A percentile compares a stretch with the other conserved stretches of the same genome.
Conservation (phyloP, 2,329 filamentous ascomycete species). For the Hypoxylon rubiginosum region DNA sequence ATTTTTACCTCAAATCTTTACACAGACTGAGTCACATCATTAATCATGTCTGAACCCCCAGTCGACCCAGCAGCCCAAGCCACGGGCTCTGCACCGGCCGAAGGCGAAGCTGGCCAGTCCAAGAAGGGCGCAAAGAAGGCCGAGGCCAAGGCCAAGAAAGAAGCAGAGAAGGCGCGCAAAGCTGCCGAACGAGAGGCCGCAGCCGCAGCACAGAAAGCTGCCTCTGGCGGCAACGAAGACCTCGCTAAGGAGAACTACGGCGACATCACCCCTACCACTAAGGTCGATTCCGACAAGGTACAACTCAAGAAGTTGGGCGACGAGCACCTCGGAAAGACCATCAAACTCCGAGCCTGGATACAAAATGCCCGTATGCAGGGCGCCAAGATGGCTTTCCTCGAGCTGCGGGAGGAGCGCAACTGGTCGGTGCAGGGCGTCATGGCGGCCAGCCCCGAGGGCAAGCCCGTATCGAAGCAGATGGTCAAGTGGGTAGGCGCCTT, state of each 20-base stretch:
- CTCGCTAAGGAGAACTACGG: slow-evolving; percentile 85
- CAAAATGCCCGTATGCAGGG: slow-evolving; percentile 91
- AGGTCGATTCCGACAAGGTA: slow-evolving; percentile 68
- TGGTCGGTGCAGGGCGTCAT: slow-evolving; percentile 88
- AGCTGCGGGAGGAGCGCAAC: slow-evolving; percentile 80
- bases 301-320: slow-evolving; percentile 75
- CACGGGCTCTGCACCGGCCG: slow-evolving; percentile 44
- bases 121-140: slow-evolving; percentile 91
- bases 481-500: slow-evolving; percentile 88
- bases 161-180: slow-evolving; percentile 81
- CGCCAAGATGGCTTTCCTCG: slow-evolving; percentile 91
- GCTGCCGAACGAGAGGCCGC: slow-evolving; percentile 82
- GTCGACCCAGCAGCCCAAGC: slow-evolving; percentile 47
- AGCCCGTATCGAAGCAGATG: slow-evolving; percentile 83
- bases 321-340: slow-evolving; percentile 74
- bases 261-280: slow-evolving; percentile 70
- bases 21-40: slow-evolving; percentile 16
- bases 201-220: slow-evolving; percentile 75
- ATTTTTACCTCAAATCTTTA: neutral
- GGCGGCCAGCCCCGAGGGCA: slow-evolving; percentile 73
- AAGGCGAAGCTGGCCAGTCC: slow-evolving; percentile 58
- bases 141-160: too few species aligned
- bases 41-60: slow-evolving; percentile 53
- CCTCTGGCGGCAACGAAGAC: slow-evolving; percentile 74
- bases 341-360: slow-evolving; percentile 84